Conservation (phyloP, 495 filamentous ascomycete genomes). For the Trichoderma asperelloides region DNA sequence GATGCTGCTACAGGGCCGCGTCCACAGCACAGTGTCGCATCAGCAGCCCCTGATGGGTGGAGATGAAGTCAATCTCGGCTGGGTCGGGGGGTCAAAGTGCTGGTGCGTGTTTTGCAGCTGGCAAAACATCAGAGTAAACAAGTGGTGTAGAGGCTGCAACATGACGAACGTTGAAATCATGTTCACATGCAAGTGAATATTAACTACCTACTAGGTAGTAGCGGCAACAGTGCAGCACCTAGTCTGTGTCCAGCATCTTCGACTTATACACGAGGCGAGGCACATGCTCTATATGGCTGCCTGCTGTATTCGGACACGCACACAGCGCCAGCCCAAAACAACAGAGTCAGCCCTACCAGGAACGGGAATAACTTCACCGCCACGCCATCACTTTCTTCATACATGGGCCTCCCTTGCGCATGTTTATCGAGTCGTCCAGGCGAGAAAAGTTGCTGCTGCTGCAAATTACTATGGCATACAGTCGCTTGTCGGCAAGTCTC, state of each 20-base stretch:
- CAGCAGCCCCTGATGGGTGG: background rate
- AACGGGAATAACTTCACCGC: background rate
- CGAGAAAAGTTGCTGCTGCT: background rate
- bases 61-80: slow-evolving; percentile 6
- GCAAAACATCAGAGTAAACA: too few species aligned
- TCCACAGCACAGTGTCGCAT: background rate
- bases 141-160: too few species aligned
- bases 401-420: background rate
- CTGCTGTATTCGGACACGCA: background rate
- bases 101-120: background rate
- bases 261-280: too few species aligned
- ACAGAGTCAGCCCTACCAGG: background rate
- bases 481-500: background rate
- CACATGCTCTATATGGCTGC: too few species aligned
- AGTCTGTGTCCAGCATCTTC: too few species aligned
- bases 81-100: background rate
- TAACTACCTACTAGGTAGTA: background rate
- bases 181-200: background rate
- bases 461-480: background rate
- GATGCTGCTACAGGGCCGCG: background rate
- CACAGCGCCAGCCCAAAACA: background rate
- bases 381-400: background rate
- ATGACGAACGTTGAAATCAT: background rate
- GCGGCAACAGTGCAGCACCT: too few species aligned
- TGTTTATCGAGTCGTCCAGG: background rate